Evolutionary conservation across 108 stramenopile genomes (phyloP).

Genomic region (Bacterosira constricta): DNA sequence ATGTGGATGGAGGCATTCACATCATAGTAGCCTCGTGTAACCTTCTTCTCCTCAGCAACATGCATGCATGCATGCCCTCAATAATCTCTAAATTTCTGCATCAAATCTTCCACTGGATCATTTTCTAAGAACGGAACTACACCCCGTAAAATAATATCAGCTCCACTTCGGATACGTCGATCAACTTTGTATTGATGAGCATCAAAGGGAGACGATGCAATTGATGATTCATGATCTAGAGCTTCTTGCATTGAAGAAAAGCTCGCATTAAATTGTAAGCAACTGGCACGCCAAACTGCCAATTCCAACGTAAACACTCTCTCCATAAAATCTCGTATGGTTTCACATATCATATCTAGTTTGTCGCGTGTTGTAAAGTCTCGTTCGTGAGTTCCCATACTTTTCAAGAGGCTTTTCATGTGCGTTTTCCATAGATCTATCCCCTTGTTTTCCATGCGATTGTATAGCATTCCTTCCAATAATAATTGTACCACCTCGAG

Average conservation of each 20-base stretch:
- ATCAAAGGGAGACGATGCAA: conserved; percentile 11
- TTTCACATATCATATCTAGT: conserved; percentile 53
- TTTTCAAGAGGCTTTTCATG: conserved; percentile 39
- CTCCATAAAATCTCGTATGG: conserved; percentile 45
- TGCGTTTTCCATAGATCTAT: conserved; percentile 60
- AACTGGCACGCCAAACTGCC: conserved; percentile 60
- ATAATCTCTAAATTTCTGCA: conserved; percentile 33
- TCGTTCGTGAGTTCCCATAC: conserved; percentile 53
- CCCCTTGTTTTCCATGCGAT: conserved; percentile 53
- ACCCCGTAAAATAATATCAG: conserved; percentile 63
- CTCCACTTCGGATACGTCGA: conserved; percentile 56
- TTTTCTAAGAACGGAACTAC: conserved; percentile 64
- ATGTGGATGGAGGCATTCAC: no score
- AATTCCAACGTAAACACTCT: conserved; percentile 54
- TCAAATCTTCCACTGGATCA: conserved; percentile 53
- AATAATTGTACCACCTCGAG: conserved; percentile 37
- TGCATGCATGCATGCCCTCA: no score
- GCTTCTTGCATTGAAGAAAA: conserved; percentile 22
- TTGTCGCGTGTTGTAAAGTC: conserved; percentile 65
- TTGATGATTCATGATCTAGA: conserved; percentile 16
- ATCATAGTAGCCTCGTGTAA: no score
- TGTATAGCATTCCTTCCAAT: conserved; percentile 56
- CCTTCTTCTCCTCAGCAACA: no score
- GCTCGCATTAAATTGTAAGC: conserved; percentile 26
- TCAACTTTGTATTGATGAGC: conserved; percentile 42